These are phyloP conservation scores for Schoenoplectus tabernaemontani DNA, from an alignment of 202 grass and related monocot genomes.

Conservation along the genomic window DNA sequence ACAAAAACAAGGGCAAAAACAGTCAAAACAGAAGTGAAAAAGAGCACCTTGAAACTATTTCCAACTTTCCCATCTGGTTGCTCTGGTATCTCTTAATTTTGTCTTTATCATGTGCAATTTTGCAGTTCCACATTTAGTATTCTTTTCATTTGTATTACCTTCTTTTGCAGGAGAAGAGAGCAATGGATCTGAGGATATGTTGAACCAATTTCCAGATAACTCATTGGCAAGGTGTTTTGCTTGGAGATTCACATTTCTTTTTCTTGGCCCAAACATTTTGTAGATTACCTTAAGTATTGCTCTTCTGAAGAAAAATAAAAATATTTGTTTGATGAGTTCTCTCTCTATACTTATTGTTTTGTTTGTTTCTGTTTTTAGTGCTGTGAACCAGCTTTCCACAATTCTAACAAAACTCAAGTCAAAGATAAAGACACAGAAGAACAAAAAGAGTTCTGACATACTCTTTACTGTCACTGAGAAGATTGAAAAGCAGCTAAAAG, in stretches of 20 bases:
- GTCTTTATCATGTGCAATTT: conserved; percentile 14
- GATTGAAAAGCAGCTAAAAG: conserved; percentile 52
- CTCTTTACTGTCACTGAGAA: conserved; percentile 57
- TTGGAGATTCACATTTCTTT: conserved; percentile 8
- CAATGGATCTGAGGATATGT: conserved; percentile 39
- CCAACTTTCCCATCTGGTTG: conserved; percentile 29
- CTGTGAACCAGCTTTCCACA: conserved; percentile 54
- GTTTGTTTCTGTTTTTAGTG: conserved; percentile 40
- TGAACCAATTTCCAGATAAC: conserved; percentile 51
- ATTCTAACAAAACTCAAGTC: conserved; percentile 68
- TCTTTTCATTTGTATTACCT: conserved; percentile 11
- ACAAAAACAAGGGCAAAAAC: conserved; percentile 26
- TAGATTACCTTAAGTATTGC: no score
- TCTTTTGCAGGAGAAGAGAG: conserved; percentile 51
- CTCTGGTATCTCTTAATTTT: conserved; percentile 26
- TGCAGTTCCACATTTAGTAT: conserved; percentile 1
- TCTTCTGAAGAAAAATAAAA: no score
- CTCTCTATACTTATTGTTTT: conserved; percentile 15
- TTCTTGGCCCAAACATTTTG: neutral
- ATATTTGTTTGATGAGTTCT: no score
- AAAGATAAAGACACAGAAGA: conserved; percentile 64
- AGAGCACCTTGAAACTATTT: conserved; percentile 36
- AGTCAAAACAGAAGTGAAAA: conserved; percentile 48
- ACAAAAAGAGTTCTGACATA: conserved; percentile 67
- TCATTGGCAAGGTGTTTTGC: conserved; percentile 48